phyloP scores from a whole-genome alignment of 2,329 filamentous ascomycete genomes.

The Paecilomyces fulvus region DNA sequence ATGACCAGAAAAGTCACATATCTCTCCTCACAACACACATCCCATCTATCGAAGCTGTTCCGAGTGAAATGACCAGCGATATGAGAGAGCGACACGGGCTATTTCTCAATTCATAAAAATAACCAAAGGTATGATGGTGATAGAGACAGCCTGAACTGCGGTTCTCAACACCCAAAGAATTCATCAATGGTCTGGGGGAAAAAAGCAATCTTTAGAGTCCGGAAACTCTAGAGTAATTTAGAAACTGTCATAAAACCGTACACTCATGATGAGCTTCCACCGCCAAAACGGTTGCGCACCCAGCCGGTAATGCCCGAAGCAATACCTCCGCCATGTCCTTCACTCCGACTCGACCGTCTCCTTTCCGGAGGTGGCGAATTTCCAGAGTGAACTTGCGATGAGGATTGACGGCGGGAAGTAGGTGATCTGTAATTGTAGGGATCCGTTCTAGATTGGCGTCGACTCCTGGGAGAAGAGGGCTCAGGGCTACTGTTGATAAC shows the following conservation, averaged over 20 bases:
- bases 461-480: constrained; percentile 3
- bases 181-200: background rate
- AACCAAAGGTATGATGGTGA: background rate
- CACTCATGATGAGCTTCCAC: constrained; percentile 1
- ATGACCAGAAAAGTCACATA: background rate
- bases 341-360: constrained; percentile 8
- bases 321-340: constrained; percentile 10
- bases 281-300: constrained; percentile 10
- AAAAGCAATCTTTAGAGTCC: background rate
- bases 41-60: background rate
- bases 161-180: background rate
- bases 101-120: background rate
- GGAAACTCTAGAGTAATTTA: background rate
- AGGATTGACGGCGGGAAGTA: background rate
- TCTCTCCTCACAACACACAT: background rate
- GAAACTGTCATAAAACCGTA: background rate
- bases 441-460: constrained; percentile 1
- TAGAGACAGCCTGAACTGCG: no score
- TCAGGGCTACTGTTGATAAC: constrained; percentile 11
- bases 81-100: background rate
- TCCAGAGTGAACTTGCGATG: background rate
- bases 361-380: background rate
- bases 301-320: constrained; percentile 2
- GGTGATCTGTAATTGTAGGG: background rate
- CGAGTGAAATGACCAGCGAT: background rate